Conservation (phyloP, 1,139 yeast species). For the Magnusiomyces paraingens region DNA sequence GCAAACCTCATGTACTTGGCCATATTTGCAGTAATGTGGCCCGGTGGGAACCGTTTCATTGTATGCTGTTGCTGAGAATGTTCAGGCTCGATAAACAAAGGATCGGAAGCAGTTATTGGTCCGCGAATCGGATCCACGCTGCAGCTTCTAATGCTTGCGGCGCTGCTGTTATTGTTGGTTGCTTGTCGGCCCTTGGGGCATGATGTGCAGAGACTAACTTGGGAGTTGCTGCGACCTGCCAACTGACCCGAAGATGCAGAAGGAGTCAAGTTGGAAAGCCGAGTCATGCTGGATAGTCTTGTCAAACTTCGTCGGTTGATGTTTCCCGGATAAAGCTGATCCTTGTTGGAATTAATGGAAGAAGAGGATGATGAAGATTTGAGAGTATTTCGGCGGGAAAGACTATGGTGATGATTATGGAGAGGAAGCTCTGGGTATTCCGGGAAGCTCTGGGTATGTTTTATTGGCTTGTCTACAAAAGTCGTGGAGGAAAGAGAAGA, state of each 20-base stretch:
- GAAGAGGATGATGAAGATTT: neutral
- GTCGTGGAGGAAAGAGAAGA: conserved; percentile 2
- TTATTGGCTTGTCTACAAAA: neutral
- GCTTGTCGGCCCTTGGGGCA: neutral
- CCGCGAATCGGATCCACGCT: too few relatives aligned
- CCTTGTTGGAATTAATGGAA: neutral
- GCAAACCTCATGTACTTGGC: conserved; percentile 32
- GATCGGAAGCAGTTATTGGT: too few relatives aligned
- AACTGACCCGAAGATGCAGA: too few relatives aligned
- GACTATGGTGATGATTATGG: too few relatives aligned
- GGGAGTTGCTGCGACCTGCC: too few relatives aligned
- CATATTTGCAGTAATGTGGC: conserved; percentile 28
- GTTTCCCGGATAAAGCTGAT: conserved; percentile 2
- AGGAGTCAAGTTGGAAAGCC: neutral
- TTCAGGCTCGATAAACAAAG: too few relatives aligned
- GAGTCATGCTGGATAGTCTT: neutral
- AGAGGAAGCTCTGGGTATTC: neutral
- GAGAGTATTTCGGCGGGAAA: too few relatives aligned
- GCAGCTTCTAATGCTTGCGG: neutral
- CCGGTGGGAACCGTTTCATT: conserved; percentile 22
- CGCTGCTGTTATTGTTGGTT: neutral
- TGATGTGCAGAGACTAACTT: too few relatives aligned
- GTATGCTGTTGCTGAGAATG: neutral
- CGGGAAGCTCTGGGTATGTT: neutral
- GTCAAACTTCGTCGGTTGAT: conserved; percentile 6